Evolutionary conservation across 1,284 basidiomycete species (phyloP).

Genomic region (Hymenochaete sp.): DNA sequence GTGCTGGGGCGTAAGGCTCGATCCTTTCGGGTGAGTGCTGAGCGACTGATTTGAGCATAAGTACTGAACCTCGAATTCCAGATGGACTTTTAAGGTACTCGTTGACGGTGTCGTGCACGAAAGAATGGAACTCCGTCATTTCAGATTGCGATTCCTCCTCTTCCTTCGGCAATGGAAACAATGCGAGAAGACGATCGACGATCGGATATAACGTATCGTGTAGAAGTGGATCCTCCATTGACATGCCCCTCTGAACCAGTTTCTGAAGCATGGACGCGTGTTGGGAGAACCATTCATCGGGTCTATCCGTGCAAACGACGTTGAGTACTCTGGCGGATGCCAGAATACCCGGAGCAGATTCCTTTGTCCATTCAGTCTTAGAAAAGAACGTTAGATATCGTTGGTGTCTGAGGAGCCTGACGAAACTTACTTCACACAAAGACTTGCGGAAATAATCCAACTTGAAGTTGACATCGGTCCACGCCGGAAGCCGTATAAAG

Average conservation of each 20-base stretch:
- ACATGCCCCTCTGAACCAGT: slow-evolving; percentile 83
- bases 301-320: slow-evolving; percentile 77
- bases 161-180: slow-evolving; percentile 79
- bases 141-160: slow-evolving; percentile 60
- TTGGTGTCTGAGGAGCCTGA: too few species aligned
- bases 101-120: slow-evolving; percentile 68
- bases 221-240: slow-evolving; percentile 65
- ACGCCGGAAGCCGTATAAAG: slow-evolving; percentile 75
- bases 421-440: slow-evolving; percentile 59
- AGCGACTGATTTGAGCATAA: slow-evolving; percentile 87
- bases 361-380: slow-evolving; percentile 71
- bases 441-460: slow-evolving; percentile 81
- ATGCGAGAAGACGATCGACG: slow-evolving; percentile 78
- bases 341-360: slow-evolving; percentile 60
- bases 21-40: slow-evolving; percentile 78
- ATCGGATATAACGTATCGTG: slow-evolving; percentile 79
- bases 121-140: slow-evolving; percentile 70
- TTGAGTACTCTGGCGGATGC: slow-evolving; percentile 88
- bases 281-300: slow-evolving; percentile 73
- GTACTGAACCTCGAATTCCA: slow-evolving; percentile 72
- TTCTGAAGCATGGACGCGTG: slow-evolving; percentile 82
- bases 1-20: slow-evolving; percentile 67
- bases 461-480: slow-evolving; percentile 93
- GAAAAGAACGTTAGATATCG: slow-evolving; percentile 15
- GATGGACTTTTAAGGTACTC: slow-evolving; percentile 75